Evolutionary conservation across 2,329 filamentous ascomycete species (phyloP).

Genomic region (Aspergillus hortae): DNA sequence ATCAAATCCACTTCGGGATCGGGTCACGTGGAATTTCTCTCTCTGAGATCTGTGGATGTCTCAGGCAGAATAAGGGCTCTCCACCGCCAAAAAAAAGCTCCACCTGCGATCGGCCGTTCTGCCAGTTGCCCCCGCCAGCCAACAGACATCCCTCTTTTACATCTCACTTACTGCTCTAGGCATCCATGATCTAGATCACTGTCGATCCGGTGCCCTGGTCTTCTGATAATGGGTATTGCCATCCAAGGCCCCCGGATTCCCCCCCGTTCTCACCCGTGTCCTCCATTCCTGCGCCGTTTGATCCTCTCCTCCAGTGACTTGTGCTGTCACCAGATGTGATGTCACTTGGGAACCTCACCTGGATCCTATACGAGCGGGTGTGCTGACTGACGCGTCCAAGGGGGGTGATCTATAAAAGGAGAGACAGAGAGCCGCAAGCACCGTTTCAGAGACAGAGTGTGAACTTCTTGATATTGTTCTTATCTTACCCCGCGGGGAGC

Average conservation of each 20-base stretch:
- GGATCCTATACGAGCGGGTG: constrained; percentile 11
- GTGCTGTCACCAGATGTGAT: constrained; percentile 14
- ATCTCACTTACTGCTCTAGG: not conserved
- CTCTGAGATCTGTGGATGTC: not conserved
- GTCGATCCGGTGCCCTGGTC: constrained; percentile 12
- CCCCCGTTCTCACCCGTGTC: not conserved
- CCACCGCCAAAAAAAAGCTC: not conserved
- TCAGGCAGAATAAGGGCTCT: constrained; percentile 7
- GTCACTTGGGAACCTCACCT: constrained; percentile 18
- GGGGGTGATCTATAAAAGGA: no score
- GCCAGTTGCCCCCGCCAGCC: constrained; percentile 4
- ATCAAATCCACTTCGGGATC: constrained; percentile 9
- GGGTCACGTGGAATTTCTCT: constrained; percentile 13
- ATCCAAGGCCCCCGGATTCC: not conserved
- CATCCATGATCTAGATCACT: constrained; percentile 7
- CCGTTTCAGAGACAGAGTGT: constrained; percentile 16
- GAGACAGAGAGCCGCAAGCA: constrained; percentile 13
- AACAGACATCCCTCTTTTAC: not conserved
- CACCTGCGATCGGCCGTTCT: constrained; percentile 16
- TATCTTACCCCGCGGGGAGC: constrained; percentile 6
- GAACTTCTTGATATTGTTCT: not conserved
- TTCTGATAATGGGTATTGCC: constrained; percentile 6
- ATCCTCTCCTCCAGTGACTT: not conserved
- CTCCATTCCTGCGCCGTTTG: not conserved
- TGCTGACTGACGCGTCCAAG: not conserved